These are phyloP conservation scores for Prunus yedoensis DNA, from an alignment of 331 rosid genomes.

Conservation along the genomic window DNA sequence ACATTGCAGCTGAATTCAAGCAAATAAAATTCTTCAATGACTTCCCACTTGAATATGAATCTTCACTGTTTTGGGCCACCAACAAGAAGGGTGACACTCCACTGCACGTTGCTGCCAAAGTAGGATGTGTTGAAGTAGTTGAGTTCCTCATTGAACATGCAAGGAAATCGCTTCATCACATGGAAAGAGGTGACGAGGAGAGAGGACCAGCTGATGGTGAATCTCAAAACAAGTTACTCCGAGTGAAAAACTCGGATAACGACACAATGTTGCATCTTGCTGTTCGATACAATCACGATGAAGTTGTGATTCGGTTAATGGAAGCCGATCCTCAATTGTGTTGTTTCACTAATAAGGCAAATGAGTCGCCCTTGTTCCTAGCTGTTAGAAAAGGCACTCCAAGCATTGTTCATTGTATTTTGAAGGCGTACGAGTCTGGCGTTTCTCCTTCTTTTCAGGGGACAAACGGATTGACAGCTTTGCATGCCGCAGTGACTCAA, in stretches of 20 bases:
- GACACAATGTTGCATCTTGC: constrained; percentile 19
- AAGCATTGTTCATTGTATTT: neutral
- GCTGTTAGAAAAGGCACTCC: constrained; percentile 1
- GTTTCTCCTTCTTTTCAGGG: too few species aligned
- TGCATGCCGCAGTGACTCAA: too few species aligned
- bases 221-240: neutral
- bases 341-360: neutral
- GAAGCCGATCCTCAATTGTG: constrained; percentile 12
- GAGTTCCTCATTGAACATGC: neutral
- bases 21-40: too few species aligned
- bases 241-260: neutral
- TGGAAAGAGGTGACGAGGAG: neutral
- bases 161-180: neutral
- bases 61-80: too few species aligned
- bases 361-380: constrained; percentile 22
- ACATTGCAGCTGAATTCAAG: too few species aligned
- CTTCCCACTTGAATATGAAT: too few species aligned
- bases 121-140: constrained; percentile 3
- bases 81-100: neutral
- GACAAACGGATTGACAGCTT: too few species aligned
- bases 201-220: neutral
- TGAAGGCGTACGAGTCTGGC: neutral
- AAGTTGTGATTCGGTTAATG: neutral
- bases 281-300: neutral
- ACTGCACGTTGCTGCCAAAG: constrained; percentile 7